Evolutionary conservation across 192 early-diverging fungal genomes (phyloP).

Genomic region (Linnemannia elongata): DNA sequence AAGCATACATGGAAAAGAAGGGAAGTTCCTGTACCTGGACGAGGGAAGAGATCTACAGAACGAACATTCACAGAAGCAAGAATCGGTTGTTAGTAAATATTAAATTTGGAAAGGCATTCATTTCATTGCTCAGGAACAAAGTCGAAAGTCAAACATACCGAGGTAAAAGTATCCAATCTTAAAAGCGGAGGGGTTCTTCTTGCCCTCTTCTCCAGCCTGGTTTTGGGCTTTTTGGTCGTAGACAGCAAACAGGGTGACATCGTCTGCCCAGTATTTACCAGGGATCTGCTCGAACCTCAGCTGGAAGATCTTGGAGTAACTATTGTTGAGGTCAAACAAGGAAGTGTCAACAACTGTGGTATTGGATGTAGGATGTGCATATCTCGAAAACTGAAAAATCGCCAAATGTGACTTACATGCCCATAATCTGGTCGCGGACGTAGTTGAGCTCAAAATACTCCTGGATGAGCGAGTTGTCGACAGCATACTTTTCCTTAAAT

Average conservation of each 20-base stretch:
- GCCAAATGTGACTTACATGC: constrained; percentile 25
- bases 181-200: constrained; percentile 22
- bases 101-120: neutral
- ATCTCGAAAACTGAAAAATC: neutral
- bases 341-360: neutral
- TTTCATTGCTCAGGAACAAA: too few relatives aligned
- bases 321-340: constrained; percentile 51
- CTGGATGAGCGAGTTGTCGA: constrained; percentile 85
- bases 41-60: constrained; percentile 78
- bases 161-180: constrained; percentile 56
- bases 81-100: neutral
- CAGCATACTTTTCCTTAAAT: constrained; percentile 79
- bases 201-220: constrained; percentile 31
- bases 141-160: constrained; percentile 18
- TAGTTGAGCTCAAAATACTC: constrained; percentile 76
- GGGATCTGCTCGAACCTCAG: constrained; percentile 77
- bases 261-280: constrained; percentile 77
- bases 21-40: constrained; percentile 55
- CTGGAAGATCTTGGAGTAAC: constrained; percentile 82
- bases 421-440: constrained; percentile 67
- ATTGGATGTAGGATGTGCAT: constrained; percentile 29
- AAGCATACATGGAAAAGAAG: too few relatives aligned
- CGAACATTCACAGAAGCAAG: neutral
- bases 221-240: constrained; percentile 74
- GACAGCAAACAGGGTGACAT: constrained; percentile 84